These are phyloP conservation scores for Raffaelea arxii DNA, from an alignment of 2,329 filamentous ascomycete genomes.

Conservation along the genomic window DNA sequence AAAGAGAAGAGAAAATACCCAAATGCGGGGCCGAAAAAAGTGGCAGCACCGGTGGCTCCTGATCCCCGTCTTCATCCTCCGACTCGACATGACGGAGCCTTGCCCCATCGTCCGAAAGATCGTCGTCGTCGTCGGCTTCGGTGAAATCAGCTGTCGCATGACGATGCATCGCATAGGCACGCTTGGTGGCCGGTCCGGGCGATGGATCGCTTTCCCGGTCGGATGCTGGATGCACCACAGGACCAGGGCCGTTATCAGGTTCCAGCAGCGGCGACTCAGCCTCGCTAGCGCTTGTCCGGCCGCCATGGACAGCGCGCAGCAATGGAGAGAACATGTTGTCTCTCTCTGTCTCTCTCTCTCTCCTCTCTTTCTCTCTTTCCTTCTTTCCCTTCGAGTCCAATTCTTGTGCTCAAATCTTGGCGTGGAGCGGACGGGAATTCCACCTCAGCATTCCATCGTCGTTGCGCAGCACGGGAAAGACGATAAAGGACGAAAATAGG, in stretches of 20 bases:
- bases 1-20: slow-evolving; percentile 35
- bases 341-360: not conserved
- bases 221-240: slow-evolving; percentile 12
- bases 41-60: slow-evolving; percentile 43
- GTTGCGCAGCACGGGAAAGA: not conserved
- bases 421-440: not conserved
- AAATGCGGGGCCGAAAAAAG: slow-evolving; percentile 74
- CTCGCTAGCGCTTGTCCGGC: slow-evolving; percentile 10
- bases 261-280: slow-evolving; percentile 13
- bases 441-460: not conserved
- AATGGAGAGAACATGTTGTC: slow-evolving; percentile 20
- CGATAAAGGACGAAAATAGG: not conserved
- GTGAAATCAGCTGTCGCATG: slow-evolving; percentile 57
- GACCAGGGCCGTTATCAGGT: slow-evolving; percentile 9
- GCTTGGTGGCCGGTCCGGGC: slow-evolving; percentile 16
- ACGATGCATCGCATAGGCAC: slow-evolving; percentile 28
- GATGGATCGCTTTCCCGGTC: slow-evolving; percentile 5
- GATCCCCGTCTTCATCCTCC: slow-evolving; percentile 23
- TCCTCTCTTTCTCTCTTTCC: not conserved
- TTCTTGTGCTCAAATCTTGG: not conserved
- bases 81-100: slow-evolving; percentile 21
- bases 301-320: slow-evolving; percentile 21
- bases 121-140: slow-evolving; percentile 48
- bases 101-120: too few species aligned
- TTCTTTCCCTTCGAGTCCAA: not conserved